Evolutionary conservation across 345 rosid species (phyloP), one percentile per base, ranked within the genome.

Genomic region (Citrus glauca): DNA sequence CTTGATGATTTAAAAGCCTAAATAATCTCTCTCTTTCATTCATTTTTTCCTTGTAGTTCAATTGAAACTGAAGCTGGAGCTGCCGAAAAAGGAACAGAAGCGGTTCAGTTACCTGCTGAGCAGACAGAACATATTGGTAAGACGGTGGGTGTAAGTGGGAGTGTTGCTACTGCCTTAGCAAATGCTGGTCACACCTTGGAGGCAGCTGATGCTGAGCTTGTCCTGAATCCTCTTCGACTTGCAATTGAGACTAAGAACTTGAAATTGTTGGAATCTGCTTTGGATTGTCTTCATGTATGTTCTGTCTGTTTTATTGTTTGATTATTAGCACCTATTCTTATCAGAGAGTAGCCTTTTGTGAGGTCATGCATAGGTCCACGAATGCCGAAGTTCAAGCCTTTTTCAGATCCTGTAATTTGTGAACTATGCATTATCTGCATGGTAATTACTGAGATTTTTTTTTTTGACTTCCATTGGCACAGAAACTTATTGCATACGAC

Each of bases 271-370:
- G 98, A 96, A 84, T 90, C 95, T 85, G 98, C 99, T 72, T 87
- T 96, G 91, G 99, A 96, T 86, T 96, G 98, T 86, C 97, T 94
- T 84, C 98, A 94, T 90, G 99, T 94, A 91, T 60, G 95, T 71
- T 66, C 72, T 72, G 40, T 75, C 72, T 55, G 17, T 25, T 79
- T 59, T 69, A 48, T 55, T 78, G 38, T 69, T 27, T 50, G 48
- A 50, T 71, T 77, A 40, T 16, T 76, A 45, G 6, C 63, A 24
- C 45, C 57, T 11, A 64, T 22, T 27, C 38, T 55, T 17, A 67
- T 68, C 40, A 16, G 66, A 55, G 20, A 53, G 30, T 74, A 35
- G 66, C 53, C 78, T 71, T 62, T 5, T 55, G 1, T 40, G 16
- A 63, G 81, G 62, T 76, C 68, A 72, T 35, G 9, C 25, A 7